phyloP scores from a whole-genome alignment of 768 basidiomycete genomes.

The Tricholoma matsutake region DNA sequence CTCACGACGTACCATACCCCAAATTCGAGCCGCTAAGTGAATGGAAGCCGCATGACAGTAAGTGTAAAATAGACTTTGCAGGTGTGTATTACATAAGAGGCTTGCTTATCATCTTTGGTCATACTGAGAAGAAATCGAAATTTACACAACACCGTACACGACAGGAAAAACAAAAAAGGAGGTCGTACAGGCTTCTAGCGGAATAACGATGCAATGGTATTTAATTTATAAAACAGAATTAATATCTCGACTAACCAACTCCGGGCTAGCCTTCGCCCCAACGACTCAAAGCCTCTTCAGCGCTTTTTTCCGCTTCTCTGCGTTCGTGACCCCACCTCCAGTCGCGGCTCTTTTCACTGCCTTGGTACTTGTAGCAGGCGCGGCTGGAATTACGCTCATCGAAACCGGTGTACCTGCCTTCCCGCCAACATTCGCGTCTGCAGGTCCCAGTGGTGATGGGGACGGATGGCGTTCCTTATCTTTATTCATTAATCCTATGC shows the following conservation, averaged over 20 bases:
- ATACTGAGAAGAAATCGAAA: too few species aligned
- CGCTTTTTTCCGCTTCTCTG: slow-evolving; percentile 88
- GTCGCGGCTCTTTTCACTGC: slow-evolving; percentile 69
- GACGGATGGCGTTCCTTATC: slow-evolving; percentile 58
- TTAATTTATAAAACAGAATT: slow-evolving; percentile 6
- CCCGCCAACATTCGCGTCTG: slow-evolving; percentile 63
- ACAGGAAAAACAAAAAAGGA: neutral
- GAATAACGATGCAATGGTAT: neutral
- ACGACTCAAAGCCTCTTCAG: slow-evolving; percentile 63
- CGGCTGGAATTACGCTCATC: slow-evolving; percentile 30
- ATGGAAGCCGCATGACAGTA: too few species aligned
- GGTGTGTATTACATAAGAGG: too few species aligned
- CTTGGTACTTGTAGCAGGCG: slow-evolving; percentile 45
- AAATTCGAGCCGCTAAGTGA: too few species aligned
- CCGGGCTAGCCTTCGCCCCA: neutral
- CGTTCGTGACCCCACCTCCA: slow-evolving; percentile 45
- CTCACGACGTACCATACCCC: too few species aligned
- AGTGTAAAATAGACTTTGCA: too few species aligned
- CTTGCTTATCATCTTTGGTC: too few species aligned
- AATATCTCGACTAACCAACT: neutral
- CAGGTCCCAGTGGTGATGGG: slow-evolving; percentile 66
- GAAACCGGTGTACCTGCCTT: slow-evolving; percentile 32
- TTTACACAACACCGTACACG: too few species aligned
- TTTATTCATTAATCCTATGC: slow-evolving; percentile 26
- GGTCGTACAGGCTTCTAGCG: neutral